Percentiles rank a stretch among this genome's conserved stretches.
phyloP scores from a whole-genome alignment of 2,329 filamentous ascomycete genomes.

The Penicillium thymicola region DNA sequence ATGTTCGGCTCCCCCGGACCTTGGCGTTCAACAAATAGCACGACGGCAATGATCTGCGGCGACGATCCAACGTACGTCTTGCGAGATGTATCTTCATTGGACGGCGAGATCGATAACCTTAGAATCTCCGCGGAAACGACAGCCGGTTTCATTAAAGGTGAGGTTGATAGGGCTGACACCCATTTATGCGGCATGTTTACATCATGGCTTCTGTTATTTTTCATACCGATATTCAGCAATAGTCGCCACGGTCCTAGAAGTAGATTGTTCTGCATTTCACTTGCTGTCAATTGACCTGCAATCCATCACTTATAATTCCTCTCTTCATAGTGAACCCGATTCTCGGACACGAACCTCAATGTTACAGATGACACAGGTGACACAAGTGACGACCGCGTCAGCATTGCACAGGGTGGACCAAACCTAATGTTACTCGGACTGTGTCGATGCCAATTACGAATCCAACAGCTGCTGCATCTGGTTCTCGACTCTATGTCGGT shows the following conservation, averaged over 20 bases:
- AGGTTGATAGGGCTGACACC: neutral
- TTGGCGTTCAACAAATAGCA: neutral
- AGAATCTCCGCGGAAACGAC: neutral
- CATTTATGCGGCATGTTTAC: neutral
- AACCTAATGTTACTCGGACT: neutral
- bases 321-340: neutral
- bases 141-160: neutral
- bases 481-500: neutral
- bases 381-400: neutral
- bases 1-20: neutral
- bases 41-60: neutral
- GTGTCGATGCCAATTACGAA: neutral
- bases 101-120: neutral
- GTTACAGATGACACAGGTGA: neutral
- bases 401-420: neutral
- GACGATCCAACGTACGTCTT: neutral
- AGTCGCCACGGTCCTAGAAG: no score
- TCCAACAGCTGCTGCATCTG: conserved; percentile 1
- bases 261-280: neutral
- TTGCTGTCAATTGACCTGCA: neutral
- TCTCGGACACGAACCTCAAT: neutral
- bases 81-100: neutral
- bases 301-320: neutral
- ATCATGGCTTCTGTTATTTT: conserved; percentile 1
- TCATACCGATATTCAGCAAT: neutral